These are phyloP conservation scores for Colletotrichum lindemuthianum DNA, from an alignment of 2,329 filamentous ascomycete genomes.

Conservation along the genomic window DNA sequence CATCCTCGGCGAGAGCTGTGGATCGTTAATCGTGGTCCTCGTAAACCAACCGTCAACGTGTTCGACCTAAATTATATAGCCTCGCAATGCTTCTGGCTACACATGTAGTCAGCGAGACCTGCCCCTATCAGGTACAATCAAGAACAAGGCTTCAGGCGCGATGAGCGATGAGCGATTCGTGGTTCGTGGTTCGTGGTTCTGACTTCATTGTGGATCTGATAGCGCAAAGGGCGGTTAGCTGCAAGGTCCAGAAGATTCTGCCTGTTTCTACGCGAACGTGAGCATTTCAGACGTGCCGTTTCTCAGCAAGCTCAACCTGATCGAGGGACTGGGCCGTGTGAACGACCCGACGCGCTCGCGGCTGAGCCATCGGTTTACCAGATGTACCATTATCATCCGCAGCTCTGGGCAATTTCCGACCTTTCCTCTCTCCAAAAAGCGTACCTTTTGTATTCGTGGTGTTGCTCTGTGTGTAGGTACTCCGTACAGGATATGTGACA, in stretches of 20 bases:
- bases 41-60: too few relatives aligned
- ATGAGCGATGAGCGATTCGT: not conserved
- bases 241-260: slow-evolving; percentile 23
- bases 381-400: slow-evolving; percentile 34
- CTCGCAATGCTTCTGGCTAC: too few relatives aligned
- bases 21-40: too few relatives aligned
- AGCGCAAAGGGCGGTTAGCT: slow-evolving; percentile 19
- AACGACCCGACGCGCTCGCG: slow-evolving; percentile 29
- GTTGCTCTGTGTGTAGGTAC: not conserved
- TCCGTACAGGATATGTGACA: not conserved
- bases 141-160: not conserved
- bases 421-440: not conserved
- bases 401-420: slow-evolving; percentile 3
- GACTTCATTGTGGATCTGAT: slow-evolving; percentile 22
- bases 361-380: slow-evolving; percentile 38
- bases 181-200: not conserved
- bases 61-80: too few relatives aligned
- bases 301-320: slow-evolving; percentile 37
- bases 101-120: too few relatives aligned
- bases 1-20: too few relatives aligned
- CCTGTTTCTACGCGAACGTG: slow-evolving; percentile 20
- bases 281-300: slow-evolving; percentile 36
- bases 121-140: too few relatives aligned
- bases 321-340: slow-evolving; percentile 27
- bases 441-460: slow-evolving; percentile 15